Percentiles rank a stretch among this genome's conserved stretches.
These are phyloP conservation scores for Leucoagaricus sp. DNA, from an alignment of 1,284 basidiomycete genomes.

Conservation along the genomic window DNA sequence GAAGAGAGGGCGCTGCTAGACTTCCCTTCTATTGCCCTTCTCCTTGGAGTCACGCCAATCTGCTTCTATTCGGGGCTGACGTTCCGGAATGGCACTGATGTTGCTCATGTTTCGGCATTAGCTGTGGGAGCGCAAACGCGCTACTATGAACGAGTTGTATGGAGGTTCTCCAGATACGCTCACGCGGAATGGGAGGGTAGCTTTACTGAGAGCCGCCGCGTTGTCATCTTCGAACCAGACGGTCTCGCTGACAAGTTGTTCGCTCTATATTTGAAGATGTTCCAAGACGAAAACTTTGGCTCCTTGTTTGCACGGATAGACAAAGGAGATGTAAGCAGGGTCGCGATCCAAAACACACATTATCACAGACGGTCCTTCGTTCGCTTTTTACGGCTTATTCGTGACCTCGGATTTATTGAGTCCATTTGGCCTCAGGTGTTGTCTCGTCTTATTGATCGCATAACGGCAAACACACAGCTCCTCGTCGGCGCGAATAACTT, in stretches of 20 bases:
- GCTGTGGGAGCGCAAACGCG: neutral
- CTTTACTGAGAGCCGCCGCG: conserved; percentile 18
- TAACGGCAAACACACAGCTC: conserved; percentile 31
- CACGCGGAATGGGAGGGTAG: conserved; percentile 3
- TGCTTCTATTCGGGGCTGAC: conserved; percentile 18
- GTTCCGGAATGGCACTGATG: conserved; percentile 4
- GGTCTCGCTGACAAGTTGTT: conserved; percentile 46
- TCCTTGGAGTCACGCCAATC: conserved; percentile 27
- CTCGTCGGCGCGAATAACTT: conserved; percentile 36
- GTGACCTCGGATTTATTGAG: conserved; percentile 26
- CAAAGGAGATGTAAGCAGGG: neutral
- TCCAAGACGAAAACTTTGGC: conserved; percentile 37
- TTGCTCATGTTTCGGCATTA: neutral
- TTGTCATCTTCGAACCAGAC: conserved; percentile 29
- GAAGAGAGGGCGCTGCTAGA: conserved; percentile 17
- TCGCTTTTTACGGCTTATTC: conserved; percentile 41
- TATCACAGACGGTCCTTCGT: conserved; percentile 48
- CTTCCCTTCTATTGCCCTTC: conserved; percentile 25
- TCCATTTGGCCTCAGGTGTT: conserved; percentile 38
- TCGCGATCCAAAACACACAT: conserved; percentile 24
- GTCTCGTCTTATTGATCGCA: conserved; percentile 26
- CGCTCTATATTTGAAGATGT: conserved; percentile 49
- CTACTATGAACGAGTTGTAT: conserved; percentile 4
- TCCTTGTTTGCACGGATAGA: conserved; percentile 11
- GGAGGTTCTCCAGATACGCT: neutral